phyloP scores from a whole-genome alignment of 306 rosid species.

The Cucurbita maxima region DNA sequence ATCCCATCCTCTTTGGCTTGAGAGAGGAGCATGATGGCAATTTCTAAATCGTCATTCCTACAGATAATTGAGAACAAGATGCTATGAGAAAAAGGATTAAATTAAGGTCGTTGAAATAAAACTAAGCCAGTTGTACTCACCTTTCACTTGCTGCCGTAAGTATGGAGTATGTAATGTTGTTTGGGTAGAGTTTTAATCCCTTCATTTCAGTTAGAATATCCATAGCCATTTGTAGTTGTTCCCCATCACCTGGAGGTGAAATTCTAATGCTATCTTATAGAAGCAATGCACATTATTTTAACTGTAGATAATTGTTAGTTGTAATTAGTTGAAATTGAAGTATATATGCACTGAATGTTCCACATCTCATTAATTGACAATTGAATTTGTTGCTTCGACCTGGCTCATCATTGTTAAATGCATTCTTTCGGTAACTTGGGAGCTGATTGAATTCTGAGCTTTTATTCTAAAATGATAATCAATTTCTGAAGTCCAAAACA shows the following conservation, averaged over 20 bases:
- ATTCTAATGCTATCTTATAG: constrained; percentile 8
- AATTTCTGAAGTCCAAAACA: neutral
- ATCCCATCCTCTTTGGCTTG: constrained; percentile 65
- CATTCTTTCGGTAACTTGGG: neutral
- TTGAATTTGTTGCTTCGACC: neutral
- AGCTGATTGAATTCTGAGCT: neutral
- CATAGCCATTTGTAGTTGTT: constrained; percentile 71
- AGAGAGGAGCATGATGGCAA: constrained; percentile 61
- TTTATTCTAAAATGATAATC: neutral
- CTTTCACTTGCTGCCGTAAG: constrained; percentile 71
- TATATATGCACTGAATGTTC: neutral
- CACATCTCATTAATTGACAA: neutral
- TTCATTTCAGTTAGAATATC: constrained; percentile 74
- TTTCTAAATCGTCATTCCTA: constrained; percentile 67
- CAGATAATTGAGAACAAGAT: constrained; percentile 8
- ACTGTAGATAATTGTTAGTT: neutral
- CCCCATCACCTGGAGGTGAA: constrained; percentile 66
- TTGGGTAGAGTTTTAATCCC: constrained; percentile 55
- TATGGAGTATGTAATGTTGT: constrained; percentile 79
- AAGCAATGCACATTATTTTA: neutral
- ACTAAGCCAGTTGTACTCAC: constrained; percentile 25
- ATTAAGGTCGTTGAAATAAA: neutral
- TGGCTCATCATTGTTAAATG: neutral
- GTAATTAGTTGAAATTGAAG: neutral
- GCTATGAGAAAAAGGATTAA: neutral